Evolutionary conservation across 768 basidiomycete genomes (phyloP), one percentile per base, ranked within the genome.

Genomic region (Tylopilus cervinicoccineus): DNA sequence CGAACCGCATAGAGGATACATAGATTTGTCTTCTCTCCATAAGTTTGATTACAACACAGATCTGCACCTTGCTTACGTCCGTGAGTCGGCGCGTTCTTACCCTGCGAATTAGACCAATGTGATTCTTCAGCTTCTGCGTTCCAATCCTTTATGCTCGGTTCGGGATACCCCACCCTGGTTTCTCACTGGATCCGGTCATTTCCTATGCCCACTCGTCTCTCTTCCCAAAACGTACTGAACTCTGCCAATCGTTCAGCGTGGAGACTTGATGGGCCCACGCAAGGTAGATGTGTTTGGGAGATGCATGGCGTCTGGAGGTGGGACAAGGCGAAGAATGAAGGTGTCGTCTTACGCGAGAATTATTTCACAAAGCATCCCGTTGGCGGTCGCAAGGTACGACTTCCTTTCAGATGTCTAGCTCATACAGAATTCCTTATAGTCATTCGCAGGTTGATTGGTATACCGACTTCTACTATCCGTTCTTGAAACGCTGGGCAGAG

Each of bases 221-320:
- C 84, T 0, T 75, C 77, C 0, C 65, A 73, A 19, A 74, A 71
- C 5, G 63, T 86, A 2, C 72, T 92, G 14, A 92, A 93, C 59
- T 62, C 77, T 1, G 62, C 72, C 0, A 74, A 78, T 9, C 70
- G 71, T 37, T 83, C 78, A 24, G 85, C 78, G 0, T 94, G 92
- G 93, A 73, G 74, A 13, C 60, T 65, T 6, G 83, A 88, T 57
- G 89, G 91, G 0, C 89, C 92, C 12, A 88, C 85, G 0, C 44
- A 63, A 52, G 82, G 85, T 13, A 64, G 75, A 49, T 96, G 93
- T 60, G 56, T 93, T 4, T 95, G 93, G 93, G 85, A 89, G 58
- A 78, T 84, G 71, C 93, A 98, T 54, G 90, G 88, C 16, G 89
- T 98, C 5, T 99, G 96, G 95, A 80, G 83, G 0, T 97, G 86